A percentile compares a stretch with the other conserved stretches of the same genome.
Conservation (phyloP, 805 yeast genomes). For the Barnettozyma sucrosica region DNA sequence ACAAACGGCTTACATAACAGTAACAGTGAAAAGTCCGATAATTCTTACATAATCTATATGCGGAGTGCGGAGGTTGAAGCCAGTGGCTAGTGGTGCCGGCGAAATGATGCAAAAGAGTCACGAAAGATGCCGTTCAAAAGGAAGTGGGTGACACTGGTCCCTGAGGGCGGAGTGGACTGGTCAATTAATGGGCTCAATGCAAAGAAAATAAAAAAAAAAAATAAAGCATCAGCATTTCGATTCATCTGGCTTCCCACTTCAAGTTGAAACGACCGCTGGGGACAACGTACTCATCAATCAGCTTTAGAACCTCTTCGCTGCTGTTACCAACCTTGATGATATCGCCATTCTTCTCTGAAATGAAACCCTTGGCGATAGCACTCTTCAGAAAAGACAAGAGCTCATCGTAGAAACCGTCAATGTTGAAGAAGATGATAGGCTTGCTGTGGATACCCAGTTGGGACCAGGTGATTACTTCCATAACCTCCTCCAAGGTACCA, state of each 20-base stretch:
- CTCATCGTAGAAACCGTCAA: constrained; percentile 74
- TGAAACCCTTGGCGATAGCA: constrained; percentile 61
- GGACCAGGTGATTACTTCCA: constrained; percentile 89
- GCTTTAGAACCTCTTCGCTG: constrained; percentile 60
- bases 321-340: constrained; percentile 66
- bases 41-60: neutral
- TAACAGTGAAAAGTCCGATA: no score
- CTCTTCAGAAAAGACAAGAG: constrained; percentile 55
- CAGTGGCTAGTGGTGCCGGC: neutral
- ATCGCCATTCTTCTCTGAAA: constrained; percentile 57
- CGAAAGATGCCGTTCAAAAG: neutral
- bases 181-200: neutral
- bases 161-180: no score
- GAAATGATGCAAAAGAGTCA: neutral
- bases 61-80: no score
- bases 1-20: constrained; percentile 1
- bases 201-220: no score
- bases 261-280: constrained; percentile 73
- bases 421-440: constrained; percentile 74
- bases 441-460: constrained; percentile 81
- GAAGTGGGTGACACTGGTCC: no score
- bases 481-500: constrained; percentile 83
- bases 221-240: no score
- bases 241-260: constrained; percentile 47
- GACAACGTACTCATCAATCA: constrained; percentile 52